Evolutionary conservation across 1,284 basidiomycete species (phyloP).

Genomic region (Malassezia equina): DNA sequence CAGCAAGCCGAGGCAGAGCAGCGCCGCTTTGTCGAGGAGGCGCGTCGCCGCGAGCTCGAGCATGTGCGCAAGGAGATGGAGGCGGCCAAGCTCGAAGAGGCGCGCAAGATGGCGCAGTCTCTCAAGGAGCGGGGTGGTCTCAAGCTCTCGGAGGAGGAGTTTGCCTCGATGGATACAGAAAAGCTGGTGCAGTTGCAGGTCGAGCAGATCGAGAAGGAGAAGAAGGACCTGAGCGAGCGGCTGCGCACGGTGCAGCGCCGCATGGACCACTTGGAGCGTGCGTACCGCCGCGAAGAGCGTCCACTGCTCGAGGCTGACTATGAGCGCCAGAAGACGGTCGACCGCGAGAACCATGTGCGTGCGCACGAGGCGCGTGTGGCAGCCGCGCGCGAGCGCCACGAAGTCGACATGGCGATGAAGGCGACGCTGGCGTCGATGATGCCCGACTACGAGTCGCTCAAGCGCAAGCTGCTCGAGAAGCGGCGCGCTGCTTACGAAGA

Average conservation of each 20-base stretch:
- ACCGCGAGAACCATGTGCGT: conserved; percentile 58
- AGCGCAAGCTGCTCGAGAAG: conserved; percentile 57
- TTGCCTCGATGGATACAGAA: conserved; percentile 73
- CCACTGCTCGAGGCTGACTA: conserved; percentile 80
- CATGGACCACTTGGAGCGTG: conserved; percentile 89
- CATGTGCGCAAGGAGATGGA: conserved; percentile 73
- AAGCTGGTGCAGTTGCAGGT: conserved; percentile 75
- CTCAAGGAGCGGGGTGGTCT: conserved; percentile 74
- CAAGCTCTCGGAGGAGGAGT: conserved; percentile 70
- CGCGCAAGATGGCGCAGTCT: conserved; percentile 76
- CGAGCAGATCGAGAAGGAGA: conserved; percentile 78
- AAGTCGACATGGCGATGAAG: conserved; percentile 68
- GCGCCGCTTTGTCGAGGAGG: conserved; percentile 58
- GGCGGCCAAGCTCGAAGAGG: conserved; percentile 69
- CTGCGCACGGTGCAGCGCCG: conserved; percentile 77
- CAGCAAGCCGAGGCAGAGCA: conserved; percentile 62
- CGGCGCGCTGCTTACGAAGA: conserved; percentile 64
- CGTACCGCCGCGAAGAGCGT: conserved; percentile 85
- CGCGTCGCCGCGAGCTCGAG: conserved; percentile 64
- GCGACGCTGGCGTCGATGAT: conserved; percentile 64
- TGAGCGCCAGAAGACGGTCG: conserved; percentile 66
- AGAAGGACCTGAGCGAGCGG: conserved; percentile 73
- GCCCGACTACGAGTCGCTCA: conserved; percentile 62
- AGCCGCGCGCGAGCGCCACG: conserved; percentile 58
- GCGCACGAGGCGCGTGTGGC: conserved; percentile 52